Base-by-base conservation (phyloP, 2,329 filamentous ascomycete species). In the Beauveria medogensis region DNA sequence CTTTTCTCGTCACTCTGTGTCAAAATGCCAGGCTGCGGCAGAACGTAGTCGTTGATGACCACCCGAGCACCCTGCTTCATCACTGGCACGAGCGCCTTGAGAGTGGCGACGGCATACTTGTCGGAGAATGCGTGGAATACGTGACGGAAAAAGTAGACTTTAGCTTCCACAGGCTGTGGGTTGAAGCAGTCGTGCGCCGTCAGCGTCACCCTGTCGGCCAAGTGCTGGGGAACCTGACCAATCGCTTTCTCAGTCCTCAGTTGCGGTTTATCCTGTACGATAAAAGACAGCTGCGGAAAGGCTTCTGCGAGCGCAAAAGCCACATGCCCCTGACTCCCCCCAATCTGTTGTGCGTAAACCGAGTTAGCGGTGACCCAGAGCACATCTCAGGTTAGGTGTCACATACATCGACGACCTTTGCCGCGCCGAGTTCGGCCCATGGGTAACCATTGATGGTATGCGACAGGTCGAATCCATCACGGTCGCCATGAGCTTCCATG, bases 61-160 rank as follows among this genome's bases (percentile, higher is more conserved):
- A 84, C 69, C 50, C 74, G 69, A 16, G 79, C 74, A 22, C 82
- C 76, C 2, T 77, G 74, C 67, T 80, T 77, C 60, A 84, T 68
- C 41, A 79, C 76, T 1, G 80, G 80, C 1, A 80, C 70, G 8
- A 83, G 70, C 10, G 75, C 75, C 57, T 72, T 70, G 30, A 79
- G 69, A 44, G 82, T 78, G 28, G 71, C 69, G 37, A 76, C 65
- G 2, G 73, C 73, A 57, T 79, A 76, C 22, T 74, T 74, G 51
- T 82, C 80, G 0, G 80, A 76, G 70, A 81, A 82, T 70, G 83
- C 81, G 69, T 85, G 81, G 30, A 85, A 71, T 62, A 85, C 80
- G 71, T 77, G 77, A 48, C 80, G 78, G 68, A 83, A 76, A 59
- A 82, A 72, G 70, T 83, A 85, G 34, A 82, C 70, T 64, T 81